These are phyloP conservation scores for Arthrobotrys sphaeroides DNA, from an alignment of 2,329 filamentous ascomycete species.

Conservation along the genomic window DNA sequence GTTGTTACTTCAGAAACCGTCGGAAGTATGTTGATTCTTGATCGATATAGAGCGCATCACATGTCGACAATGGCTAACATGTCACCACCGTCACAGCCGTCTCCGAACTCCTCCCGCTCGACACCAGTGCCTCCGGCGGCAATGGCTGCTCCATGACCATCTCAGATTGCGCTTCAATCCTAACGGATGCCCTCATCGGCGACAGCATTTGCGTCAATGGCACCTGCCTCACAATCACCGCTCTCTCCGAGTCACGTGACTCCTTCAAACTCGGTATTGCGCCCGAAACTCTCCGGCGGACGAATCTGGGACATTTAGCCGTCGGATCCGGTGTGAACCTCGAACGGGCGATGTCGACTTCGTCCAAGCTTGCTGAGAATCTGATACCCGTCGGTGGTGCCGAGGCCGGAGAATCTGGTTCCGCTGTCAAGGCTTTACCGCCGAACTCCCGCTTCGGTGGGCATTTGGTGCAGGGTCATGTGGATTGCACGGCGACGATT, in stretches of 20 bases:
- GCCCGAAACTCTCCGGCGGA: constrained; percentile 93
- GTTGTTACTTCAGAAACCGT: constrained; percentile 22
- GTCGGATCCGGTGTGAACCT: constrained; percentile 79
- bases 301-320: constrained; percentile 83
- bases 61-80: too few species aligned
- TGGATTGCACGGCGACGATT: constrained; percentile 86
- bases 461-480: constrained; percentile 84
- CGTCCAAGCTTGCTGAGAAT: constrained; percentile 35
- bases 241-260: constrained; percentile 64
- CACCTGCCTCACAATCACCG: constrained; percentile 92
- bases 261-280: constrained; percentile 91
- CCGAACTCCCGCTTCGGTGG: constrained; percentile 90
- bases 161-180: constrained; percentile 76
- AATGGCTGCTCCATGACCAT: constrained; percentile 93
- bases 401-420: too few species aligned
- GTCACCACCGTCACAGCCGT: constrained; percentile 72
- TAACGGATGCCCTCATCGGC: constrained; percentile 83
- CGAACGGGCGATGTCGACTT: constrained; percentile 86
- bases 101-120: constrained; percentile 79
- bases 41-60: neutral
- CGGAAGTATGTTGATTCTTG: constrained; percentile 24
- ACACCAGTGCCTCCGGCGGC: constrained; percentile 74
- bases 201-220: constrained; percentile 95
- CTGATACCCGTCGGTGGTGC: neutral
- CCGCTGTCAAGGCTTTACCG: constrained; percentile 36